These are phyloP conservation scores for Suhomyces ambrosiae DNA, from an alignment of 1,139 yeast species.

Conservation along the genomic window DNA sequence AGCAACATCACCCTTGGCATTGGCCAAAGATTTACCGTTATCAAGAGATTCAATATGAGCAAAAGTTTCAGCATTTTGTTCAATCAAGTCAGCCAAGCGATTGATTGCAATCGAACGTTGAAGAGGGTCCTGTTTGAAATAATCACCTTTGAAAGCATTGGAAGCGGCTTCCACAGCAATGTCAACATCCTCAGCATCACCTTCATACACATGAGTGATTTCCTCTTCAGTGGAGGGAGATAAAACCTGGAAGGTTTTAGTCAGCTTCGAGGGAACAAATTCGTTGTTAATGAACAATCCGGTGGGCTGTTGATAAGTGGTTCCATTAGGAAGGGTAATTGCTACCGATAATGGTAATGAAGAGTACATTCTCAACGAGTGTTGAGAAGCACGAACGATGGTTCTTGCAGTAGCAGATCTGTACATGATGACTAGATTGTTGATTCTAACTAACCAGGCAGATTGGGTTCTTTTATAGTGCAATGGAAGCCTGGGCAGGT, in stretches of 20 bases:
- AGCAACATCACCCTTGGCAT: constrained; percentile 20
- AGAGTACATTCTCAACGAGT: constrained; percentile 15
- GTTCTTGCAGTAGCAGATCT: constrained; percentile 2
- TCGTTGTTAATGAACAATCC: constrained; percentile 25
- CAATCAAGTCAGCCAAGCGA: constrained; percentile 23
- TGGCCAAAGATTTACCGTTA: constrained; percentile 22
- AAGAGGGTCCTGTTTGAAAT: constrained; percentile 41
- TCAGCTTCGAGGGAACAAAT: constrained; percentile 18
- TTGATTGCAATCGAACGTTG: constrained; percentile 15
- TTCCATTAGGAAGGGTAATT: constrained; percentile 64
- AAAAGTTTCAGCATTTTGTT: constrained; percentile 20
- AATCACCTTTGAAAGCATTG: constrained; percentile 24
- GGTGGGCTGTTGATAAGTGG: constrained; percentile 38
- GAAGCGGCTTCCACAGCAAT: constrained; percentile 22
- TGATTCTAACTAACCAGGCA: too few species aligned
- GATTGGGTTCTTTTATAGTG: not conserved
- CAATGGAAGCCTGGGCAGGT: not conserved
- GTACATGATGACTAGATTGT: constrained; percentile 1
- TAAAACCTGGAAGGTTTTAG: constrained; percentile 18
- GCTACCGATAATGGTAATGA: constrained; percentile 47
- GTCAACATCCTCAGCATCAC: constrained; percentile 20
- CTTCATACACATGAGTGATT: constrained; percentile 22
- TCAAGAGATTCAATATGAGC: constrained; percentile 23
- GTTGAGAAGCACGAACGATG: constrained; percentile 10
- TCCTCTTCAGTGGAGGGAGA: constrained; percentile 24